Evolutionary conservation across 2,329 filamentous ascomycete species (phyloP).

Genomic region (Diaporthe vexans): DNA sequence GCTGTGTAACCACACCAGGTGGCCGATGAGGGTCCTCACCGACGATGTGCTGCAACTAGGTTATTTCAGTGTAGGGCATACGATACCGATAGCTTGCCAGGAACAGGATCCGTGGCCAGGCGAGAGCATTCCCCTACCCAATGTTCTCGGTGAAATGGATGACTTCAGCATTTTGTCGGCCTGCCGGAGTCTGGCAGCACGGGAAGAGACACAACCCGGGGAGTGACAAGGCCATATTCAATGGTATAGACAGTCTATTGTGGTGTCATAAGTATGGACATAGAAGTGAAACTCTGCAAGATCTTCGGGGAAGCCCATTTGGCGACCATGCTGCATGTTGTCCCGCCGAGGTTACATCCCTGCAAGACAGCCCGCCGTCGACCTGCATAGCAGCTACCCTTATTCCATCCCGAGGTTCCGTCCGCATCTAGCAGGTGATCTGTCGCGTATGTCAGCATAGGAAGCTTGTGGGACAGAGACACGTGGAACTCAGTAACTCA

Average conservation of each 20-base stretch:
- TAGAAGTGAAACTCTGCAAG: background rate
- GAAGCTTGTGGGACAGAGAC: background rate
- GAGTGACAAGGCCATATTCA: fast-evolving
- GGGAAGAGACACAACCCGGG: background rate
- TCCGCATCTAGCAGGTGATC: slow-evolving; percentile 2
- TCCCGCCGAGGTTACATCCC: background rate
- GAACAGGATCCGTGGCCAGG: too few species aligned
- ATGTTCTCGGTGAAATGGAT: background rate
- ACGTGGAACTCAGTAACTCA: background rate
- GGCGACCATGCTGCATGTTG: background rate
- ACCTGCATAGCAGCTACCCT: background rate
- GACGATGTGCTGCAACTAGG: background rate
- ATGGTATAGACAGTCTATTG: slow-evolving; percentile 24
- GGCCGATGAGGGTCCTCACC: background rate
- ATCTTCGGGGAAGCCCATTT: background rate
- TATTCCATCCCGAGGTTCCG: background rate
- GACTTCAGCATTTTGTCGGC: background rate
- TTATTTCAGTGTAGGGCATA: background rate
- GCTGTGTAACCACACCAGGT: slow-evolving; percentile 1
- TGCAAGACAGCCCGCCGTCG: background rate
- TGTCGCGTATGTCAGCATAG: background rate
- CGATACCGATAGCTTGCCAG: background rate
- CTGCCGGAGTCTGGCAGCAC: background rate
- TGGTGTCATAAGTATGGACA: slow-evolving; percentile 23
- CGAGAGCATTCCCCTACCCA: too few species aligned